Evolutionary conservation across 2,329 filamentous ascomycete species (phyloP).

Genomic region (Juglanconis sp.): DNA sequence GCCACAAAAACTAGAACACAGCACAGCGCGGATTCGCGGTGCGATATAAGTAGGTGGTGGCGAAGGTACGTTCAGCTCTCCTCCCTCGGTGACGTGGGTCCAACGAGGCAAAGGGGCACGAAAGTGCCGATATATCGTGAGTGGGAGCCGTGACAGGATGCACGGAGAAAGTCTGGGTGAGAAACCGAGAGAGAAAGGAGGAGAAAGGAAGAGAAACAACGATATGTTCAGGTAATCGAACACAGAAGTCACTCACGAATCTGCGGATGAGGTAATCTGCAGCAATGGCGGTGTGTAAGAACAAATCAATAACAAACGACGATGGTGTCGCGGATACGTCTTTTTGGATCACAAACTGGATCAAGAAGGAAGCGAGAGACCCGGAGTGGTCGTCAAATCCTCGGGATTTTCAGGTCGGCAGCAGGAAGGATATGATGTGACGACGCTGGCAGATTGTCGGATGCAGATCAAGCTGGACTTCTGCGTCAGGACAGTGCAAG

Average conservation of each 20-base stretch:
- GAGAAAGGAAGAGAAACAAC: conserved; percentile 12
- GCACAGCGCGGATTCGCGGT: not conserved
- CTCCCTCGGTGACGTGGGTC: not conserved
- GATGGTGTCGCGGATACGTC: not conserved
- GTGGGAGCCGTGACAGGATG: not conserved
- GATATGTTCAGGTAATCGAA: not conserved
- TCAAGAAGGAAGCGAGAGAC: too few relatives aligned
- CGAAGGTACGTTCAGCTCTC: conserved; percentile 2
- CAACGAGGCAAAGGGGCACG: not conserved
- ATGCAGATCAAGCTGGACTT: not conserved
- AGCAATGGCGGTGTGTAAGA: conserved; percentile 22
- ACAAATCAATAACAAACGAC: conserved; percentile 3
- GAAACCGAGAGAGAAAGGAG: not conserved
- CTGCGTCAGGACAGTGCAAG: not conserved
- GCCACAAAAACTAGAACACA: not conserved
- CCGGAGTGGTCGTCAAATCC: too few relatives aligned
- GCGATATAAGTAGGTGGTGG: not conserved
- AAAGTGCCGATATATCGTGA: not conserved
- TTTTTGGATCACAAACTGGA: too few relatives aligned
- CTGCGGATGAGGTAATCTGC: conserved; percentile 14
- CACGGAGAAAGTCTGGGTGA: not conserved
- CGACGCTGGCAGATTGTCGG: conserved; percentile 4
- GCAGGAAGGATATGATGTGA: not conserved
- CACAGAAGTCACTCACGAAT: not conserved
- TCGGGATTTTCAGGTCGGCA: not conserved